Percentiles rank a stretch among this genome's conserved stretches.
phyloP scores from a whole-genome alignment of 2,329 filamentous ascomycete genomes.

The Fusarium poae region DNA sequence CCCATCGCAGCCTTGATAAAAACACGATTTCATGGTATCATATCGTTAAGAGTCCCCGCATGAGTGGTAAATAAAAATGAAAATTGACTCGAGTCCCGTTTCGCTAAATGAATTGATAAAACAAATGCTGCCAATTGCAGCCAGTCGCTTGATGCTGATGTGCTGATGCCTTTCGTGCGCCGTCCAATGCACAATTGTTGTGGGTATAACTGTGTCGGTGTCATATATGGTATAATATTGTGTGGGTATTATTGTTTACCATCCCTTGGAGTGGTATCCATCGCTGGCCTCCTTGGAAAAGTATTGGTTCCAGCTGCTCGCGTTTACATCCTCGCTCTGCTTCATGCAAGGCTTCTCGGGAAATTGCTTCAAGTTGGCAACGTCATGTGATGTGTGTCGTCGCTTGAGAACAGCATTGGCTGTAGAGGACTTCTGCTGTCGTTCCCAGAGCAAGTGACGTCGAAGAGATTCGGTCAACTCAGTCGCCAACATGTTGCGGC shows the following conservation, averaged over 20 bases:
- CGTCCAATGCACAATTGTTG: conserved; percentile 49
- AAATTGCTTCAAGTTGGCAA: conserved; percentile 87
- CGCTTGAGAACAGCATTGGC: conserved; percentile 91
- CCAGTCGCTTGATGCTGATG: conserved; percentile 49
- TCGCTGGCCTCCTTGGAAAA: conserved; percentile 80
- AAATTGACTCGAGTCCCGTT: conserved; percentile 31
- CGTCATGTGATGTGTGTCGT: conserved; percentile 89
- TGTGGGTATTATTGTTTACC: conserved; percentile 51
- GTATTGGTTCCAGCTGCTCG: conserved; percentile 86
- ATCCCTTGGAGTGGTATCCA: conserved; percentile 60
- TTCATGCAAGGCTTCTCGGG: conserved; percentile 75
- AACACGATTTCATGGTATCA: conserved; percentile 52
- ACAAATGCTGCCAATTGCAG: conserved; percentile 45
- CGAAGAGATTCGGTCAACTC: conserved; percentile 94
- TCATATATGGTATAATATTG: conserved; percentile 25
- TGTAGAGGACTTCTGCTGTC: conserved; percentile 92
- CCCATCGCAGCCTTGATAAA: conserved; percentile 36
- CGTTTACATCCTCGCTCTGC: conserved; percentile 72
- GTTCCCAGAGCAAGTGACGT: conserved; percentile 92
- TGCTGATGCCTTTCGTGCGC: conserved; percentile 49
- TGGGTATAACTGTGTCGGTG: conserved; percentile 42
- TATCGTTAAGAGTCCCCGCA: conserved; percentile 45
- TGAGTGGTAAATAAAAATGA: conserved; percentile 39
- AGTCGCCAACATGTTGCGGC: conserved; percentile 94
- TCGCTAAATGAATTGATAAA: conserved; percentile 41